Evolutionary conservation across 768 basidiomycete genomes (phyloP).

Genomic region (Wakefieldia striispora): DNA sequence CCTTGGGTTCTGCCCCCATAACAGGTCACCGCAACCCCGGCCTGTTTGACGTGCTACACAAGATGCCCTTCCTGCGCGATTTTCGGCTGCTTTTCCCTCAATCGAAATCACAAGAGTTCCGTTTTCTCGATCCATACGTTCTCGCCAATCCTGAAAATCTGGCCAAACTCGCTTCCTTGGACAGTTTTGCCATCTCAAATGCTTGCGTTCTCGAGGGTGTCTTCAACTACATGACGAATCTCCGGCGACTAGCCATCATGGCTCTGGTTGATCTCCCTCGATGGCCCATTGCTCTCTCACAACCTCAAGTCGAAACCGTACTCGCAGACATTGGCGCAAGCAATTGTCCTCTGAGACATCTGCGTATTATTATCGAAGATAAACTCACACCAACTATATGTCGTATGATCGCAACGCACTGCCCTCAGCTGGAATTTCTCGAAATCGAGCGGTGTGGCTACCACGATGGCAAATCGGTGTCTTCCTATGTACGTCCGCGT

Average conservation of each 20-base stretch:
- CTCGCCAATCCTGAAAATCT: slow-evolving; percentile 21
- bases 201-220: slow-evolving; percentile 31
- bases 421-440: slow-evolving; percentile 32
- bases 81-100: slow-evolving; percentile 34
- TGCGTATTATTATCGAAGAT: slow-evolving; percentile 37
- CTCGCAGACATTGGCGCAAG: slow-evolving; percentile 30
- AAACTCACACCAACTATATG: slow-evolving; percentile 34
- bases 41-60: slow-evolving; percentile 30
- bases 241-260: slow-evolving; percentile 30
- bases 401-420: slow-evolving; percentile 25
- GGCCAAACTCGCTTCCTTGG: slow-evolving; percentile 32
- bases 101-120: slow-evolving; percentile 24
- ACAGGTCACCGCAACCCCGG: background rate
- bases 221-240: slow-evolving; percentile 29
- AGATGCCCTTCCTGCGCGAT: slow-evolving; percentile 31
- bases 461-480: slow-evolving; percentile 37
- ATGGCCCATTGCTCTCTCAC: slow-evolving; percentile 35
- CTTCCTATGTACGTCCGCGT: slow-evolving; percentile 33
- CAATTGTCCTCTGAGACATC: slow-evolving; percentile 32
- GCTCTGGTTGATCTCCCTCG: slow-evolving; percentile 35
- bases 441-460: slow-evolving; percentile 37
- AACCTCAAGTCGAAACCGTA: slow-evolving; percentile 31
- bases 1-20: slow-evolving; percentile 2
- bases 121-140: slow-evolving; percentile 23
- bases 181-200: slow-evolving; percentile 36